A percentile compares a stretch with the other conserved stretches of the same genome.
Evolutionary conservation across 2,329 filamentous ascomycete genomes (phyloP).

Genomic region (Penicillium capsulatum): DNA sequence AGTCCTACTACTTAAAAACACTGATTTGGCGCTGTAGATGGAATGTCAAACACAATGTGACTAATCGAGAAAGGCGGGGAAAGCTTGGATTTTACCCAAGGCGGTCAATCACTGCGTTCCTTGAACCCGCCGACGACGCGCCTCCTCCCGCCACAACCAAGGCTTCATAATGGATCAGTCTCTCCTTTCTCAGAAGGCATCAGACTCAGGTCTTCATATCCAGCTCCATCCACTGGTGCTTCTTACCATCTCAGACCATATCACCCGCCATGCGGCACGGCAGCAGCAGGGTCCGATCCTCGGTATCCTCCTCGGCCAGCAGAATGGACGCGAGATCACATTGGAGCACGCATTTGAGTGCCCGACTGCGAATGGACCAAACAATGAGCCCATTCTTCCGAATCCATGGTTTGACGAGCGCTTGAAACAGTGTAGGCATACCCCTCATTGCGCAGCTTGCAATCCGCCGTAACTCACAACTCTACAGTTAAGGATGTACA

Average conservation of each 20-base stretch:
- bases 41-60: not conserved
- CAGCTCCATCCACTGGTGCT: conserved; percentile 90
- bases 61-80: conserved; percentile 21
- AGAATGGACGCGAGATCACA: conserved; percentile 84
- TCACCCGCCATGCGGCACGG: conserved; percentile 82
- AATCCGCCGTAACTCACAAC: conserved; percentile 8
- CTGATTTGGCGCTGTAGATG: no score
- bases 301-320: conserved; percentile 84
- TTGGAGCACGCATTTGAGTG: conserved; percentile 92
- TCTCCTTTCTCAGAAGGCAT: conserved; percentile 63
- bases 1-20: no score
- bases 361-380: conserved; percentile 49
- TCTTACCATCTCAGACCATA: conserved; percentile 93
- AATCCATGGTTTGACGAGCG: conserved; percentile 69
- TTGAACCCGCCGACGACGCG: conserved; percentile 19
- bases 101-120: not conserved
- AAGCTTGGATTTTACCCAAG: conserved; percentile 7
- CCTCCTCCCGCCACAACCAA: conserved; percentile 1
- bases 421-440: conserved; percentile 71
- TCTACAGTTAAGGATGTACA: conserved; percentile 79
- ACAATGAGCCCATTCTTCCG: conserved; percentile 61
- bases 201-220: conserved; percentile 71
- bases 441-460: not conserved
- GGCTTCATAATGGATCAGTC: conserved; percentile 46
- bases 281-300: conserved; percentile 70